Base-by-base conservation (phyloP, 1,139 yeast species). In the Saccharomyces hybrid region DNA sequence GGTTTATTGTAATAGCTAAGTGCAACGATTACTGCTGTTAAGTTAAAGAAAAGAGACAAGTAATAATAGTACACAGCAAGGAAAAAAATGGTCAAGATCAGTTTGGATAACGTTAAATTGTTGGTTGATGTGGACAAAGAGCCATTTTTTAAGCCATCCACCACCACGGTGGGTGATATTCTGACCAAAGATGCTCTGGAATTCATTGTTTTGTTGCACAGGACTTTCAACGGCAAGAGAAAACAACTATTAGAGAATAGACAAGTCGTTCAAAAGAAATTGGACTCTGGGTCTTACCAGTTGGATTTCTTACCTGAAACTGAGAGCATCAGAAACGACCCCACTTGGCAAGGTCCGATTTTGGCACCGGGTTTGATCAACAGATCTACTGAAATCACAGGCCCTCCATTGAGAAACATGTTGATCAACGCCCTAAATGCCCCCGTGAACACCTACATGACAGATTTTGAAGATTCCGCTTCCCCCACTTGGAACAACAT, bases 401-500 rank as follows among this genome's bases (percentile, higher is more conserved):
- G 96, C 49, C 96, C 96, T 32, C 87, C 88, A 55, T 78, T 88
- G 54, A 82, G 96, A 63, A 90, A 90, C 72, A 90, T 90, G 97
- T 86, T 90, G 62, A 86, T 90, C 71, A 90, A 90, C 69, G 97
- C 97, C 19, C 80, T 90, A 69, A 90, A 90, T 75, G 83, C 96
- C 3, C 81, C 82, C 56, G 96, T 90, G 49, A 89, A 87, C 69
- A 88, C 96, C 51, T 90, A 90, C 73, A 90, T 90, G 97, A 85
- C 95, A 49, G 98, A 90, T 75, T 88, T 90, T 65, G 97, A 90
- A 73, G 97, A 90, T 75, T 88, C 96, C 32, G 84, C 90, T 65
- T 85, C 97, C 34, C 99, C 99, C 63, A 91, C 98, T 38, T 93
- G 98, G 98, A 75, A 75, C 63, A 90, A 89, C 73, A 80, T 88